Percentiles rank a stretch among this genome's conserved stretches.
Conservation (phyloP, 495 filamentous ascomycete species). For the Neurospora sp. region DNA sequence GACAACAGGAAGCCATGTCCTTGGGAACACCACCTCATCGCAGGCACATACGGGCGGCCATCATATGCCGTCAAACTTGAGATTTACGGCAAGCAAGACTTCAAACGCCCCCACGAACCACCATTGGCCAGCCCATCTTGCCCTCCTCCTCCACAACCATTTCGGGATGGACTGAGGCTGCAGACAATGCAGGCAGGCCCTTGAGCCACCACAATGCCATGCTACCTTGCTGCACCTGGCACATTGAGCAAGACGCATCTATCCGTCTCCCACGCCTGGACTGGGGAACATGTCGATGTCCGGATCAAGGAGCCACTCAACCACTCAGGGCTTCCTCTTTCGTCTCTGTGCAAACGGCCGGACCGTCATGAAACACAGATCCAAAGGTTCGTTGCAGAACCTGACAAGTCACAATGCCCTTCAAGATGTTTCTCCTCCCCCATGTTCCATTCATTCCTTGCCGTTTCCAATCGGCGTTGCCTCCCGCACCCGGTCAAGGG, state of each 20-base stretch:
- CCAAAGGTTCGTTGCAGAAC: constrained; percentile 9
- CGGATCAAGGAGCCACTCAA: constrained; percentile 11
- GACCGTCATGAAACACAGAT: constrained; percentile 14
- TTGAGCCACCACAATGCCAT: background rate
- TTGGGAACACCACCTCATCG: constrained; percentile 11
- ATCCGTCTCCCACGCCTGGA: background rate
- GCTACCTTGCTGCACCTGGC: background rate
- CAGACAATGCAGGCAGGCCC: background rate
- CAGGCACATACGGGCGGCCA: constrained; percentile 1
- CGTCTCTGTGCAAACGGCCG: constrained; percentile 14
- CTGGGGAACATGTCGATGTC: constrained; percentile 15
- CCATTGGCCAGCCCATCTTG: constrained; percentile 12
- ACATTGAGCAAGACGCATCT: background rate
- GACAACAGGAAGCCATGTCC: constrained; percentile 11
- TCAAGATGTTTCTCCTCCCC: constrained; percentile 1
- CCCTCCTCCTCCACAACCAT: background rate
- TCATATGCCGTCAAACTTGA: constrained; percentile 18
- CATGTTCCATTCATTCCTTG: background rate
- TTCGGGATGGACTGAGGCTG: background rate
- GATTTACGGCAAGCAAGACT: constrained; percentile 17
- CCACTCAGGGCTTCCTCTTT: background rate
- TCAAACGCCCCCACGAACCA: constrained; percentile 16
- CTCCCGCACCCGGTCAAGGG: background rate
- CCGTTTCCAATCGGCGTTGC: background rate
- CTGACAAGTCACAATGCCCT: constrained; percentile 11